phyloP scores from a whole-genome alignment of 352 stramenopile genomes.

The Globisporangium carolinianum region DNA sequence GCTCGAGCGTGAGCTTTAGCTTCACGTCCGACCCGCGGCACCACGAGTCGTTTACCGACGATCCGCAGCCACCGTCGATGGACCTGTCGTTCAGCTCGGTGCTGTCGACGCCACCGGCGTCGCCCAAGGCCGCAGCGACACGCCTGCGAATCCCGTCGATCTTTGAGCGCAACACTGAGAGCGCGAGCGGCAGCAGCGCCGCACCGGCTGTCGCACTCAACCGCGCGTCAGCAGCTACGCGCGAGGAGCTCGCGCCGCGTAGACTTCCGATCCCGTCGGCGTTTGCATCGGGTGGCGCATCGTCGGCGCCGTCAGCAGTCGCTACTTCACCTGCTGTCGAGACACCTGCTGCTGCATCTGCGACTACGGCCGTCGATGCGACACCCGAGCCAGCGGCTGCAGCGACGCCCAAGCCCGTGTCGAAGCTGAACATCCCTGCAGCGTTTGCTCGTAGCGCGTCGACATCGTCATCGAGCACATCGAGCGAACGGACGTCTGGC shows the following conservation, averaged over 20 bases:
- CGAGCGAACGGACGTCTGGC: not conserved
- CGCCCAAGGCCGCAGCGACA: constrained; percentile 21
- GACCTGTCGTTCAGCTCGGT: constrained; percentile 12
- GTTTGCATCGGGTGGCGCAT: constrained; percentile 5
- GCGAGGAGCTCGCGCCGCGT: constrained; percentile 15
- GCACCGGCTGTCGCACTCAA: constrained; percentile 6
- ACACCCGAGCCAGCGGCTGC: constrained; percentile 1
- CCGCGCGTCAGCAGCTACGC: constrained; percentile 23
- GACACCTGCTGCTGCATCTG: not conserved
- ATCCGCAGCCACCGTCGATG: not conserved
- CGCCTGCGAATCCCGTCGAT: constrained; percentile 48
- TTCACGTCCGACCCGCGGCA: constrained; percentile 15
- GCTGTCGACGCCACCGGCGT: constrained; percentile 12
- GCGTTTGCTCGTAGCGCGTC: constrained; percentile 34
- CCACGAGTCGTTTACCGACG: constrained; percentile 12
- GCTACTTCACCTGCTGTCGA: not conserved
- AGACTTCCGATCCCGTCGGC: constrained; percentile 17
- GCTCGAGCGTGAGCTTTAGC: constrained; percentile 16
- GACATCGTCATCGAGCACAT: not conserved
- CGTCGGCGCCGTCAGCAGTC: not conserved
- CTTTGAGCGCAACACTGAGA: constrained; percentile 31
- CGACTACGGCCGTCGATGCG: not conserved
- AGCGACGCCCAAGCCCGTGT: constrained; percentile 34
- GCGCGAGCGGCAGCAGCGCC: constrained; percentile 2
- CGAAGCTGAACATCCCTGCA: constrained; percentile 44